A percentile compares a stretch with the other conserved stretches of the same genome.
phyloP scores from a whole-genome alignment of 805 yeast species.

The Zygoascus biomembranicola region DNA sequence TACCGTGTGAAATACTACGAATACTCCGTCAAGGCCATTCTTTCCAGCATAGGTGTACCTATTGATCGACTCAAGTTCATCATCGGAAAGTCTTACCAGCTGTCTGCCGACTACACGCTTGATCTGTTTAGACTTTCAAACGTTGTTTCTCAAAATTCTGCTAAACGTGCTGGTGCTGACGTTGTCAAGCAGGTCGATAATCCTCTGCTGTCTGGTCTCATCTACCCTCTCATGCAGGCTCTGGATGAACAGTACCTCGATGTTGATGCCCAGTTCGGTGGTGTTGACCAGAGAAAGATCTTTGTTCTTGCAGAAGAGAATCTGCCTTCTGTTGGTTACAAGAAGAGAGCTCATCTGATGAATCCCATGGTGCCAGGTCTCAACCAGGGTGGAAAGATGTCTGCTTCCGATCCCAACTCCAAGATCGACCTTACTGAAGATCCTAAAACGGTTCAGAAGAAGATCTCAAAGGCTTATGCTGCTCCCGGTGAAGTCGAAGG shows the following conservation, averaged over 20 bases:
- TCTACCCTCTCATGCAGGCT: slow-evolving; percentile 98
- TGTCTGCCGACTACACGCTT: slow-evolving; percentile 67
- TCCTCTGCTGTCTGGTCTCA: slow-evolving; percentile 86
- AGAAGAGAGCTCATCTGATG: slow-evolving; percentile 97
- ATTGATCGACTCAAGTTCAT: slow-evolving; percentile 79
- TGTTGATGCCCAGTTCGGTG: slow-evolving; percentile 95
- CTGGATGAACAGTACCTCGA: slow-evolving; percentile 86
- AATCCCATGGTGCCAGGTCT: slow-evolving; percentile 98
- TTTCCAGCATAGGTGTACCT: slow-evolving; percentile 82
- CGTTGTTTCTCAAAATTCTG: slow-evolving; percentile 85
- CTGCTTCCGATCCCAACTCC: slow-evolving; percentile 97
- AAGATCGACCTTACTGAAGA: slow-evolving; percentile 90
- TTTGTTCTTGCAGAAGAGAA: slow-evolving; percentile 95
- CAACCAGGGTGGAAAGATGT: slow-evolving; percentile 94
- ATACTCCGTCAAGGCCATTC: slow-evolving; percentile 70
- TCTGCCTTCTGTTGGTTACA: slow-evolving; percentile 79
- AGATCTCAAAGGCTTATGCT: slow-evolving; percentile 86
- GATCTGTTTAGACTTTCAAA: slow-evolving; percentile 84
- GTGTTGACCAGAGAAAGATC: slow-evolving; percentile 97
- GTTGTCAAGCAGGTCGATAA: slow-evolving; percentile 96
- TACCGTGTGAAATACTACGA: slow-evolving; percentile 90
- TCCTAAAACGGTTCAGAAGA: slow-evolving; percentile 81
- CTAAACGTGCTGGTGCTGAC: slow-evolving; percentile 98
- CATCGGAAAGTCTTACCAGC: slow-evolving; percentile 86
- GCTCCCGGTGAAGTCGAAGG: slow-evolving; percentile 90